Base-by-base conservation (phyloP, 2,329 filamentous ascomycete genomes). In the Claviceps spartinae region DNA sequence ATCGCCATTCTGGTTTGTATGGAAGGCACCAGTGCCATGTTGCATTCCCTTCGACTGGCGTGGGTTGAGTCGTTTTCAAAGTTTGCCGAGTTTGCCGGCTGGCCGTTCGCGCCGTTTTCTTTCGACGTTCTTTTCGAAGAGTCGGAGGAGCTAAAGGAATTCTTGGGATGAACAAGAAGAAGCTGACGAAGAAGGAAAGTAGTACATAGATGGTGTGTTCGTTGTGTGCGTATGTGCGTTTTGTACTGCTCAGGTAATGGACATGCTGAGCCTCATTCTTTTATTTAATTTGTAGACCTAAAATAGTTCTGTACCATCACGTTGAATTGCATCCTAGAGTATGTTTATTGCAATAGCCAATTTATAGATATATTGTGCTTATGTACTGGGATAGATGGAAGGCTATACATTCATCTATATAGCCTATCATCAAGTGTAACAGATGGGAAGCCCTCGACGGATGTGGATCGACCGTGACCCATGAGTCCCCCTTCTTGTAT, bases 21-120 rank as follows among this genome's bases (percentile, higher is more conserved):
- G 90, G 90, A 96, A 68, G 90, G 90, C 58, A 95, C 91, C 36
- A 91, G 86, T 69, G 90, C 90, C 61, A 96, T 96, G 90, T 76
- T 95, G 72, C 89, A 95, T 72, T 88, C 84, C 55, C 78, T 96
- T 60, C 81, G 90, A 75, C 73, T 96, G 63, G 90, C 95, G 61
- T 96, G 90, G 90, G 90, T 96, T 56, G 91, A 96, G 70, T 91
- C 90, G 18, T 96, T 96, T 82, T 94, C 88, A 72, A 95, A 95
- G 74, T 91, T 95, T 74, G 94, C 94, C 69, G 83, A 95, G 65
- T 93, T 93, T 63, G 86, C 87, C 54, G 90, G 90, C 51, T 81
- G 89, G 68, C 77, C 88, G 1, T 96, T 96, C 69, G 76, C 83
- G 63, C 90, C 90, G 4, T 95, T 96, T 66, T 93, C 86, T 57